These are phyloP conservation scores for Pontederia paniculata DNA, from an alignment of 176 grass and related monocot genomes.

Conservation along the genomic window DNA sequence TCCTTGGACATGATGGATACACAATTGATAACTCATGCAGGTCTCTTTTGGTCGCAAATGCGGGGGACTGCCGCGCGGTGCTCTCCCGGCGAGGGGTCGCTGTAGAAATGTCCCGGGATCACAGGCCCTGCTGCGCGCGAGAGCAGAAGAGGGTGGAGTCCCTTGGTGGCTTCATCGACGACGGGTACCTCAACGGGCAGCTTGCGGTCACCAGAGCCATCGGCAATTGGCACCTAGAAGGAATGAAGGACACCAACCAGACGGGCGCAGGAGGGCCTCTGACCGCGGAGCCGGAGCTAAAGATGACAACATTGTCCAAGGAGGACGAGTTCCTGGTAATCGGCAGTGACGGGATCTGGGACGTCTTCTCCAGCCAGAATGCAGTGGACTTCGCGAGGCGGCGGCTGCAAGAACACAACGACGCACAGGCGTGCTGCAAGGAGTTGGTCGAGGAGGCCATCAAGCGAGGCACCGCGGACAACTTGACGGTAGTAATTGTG, in stretches of 20 bases:
- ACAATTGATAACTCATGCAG: constrained; percentile 24
- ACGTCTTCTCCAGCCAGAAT: constrained; percentile 84
- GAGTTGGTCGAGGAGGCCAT: constrained; percentile 64
- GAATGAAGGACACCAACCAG: constrained; percentile 47
- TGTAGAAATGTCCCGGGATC: constrained; percentile 80
- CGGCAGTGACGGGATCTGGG: constrained; percentile 84
- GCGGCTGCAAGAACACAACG: constrained; percentile 71
- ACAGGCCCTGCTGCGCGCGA: constrained; percentile 45
- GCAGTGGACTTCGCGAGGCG: constrained; percentile 53
- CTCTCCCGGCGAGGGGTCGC: constrained; percentile 51
- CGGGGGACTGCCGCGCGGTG: constrained; percentile 83
- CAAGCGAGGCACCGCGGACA: constrained; percentile 38
- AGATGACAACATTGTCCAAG: constrained; percentile 49
- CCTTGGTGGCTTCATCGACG: constrained; percentile 63
- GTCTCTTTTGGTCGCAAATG: constrained; percentile 82
- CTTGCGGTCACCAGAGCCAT: constrained; percentile 71
- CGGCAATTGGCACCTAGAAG: constrained; percentile 77
- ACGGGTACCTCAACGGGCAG: constrained; percentile 66
- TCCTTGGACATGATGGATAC: background rate
- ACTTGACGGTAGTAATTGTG: constrained; percentile 66
- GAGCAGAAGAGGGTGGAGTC: constrained; percentile 57
- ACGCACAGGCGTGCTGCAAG: constrained; percentile 58
- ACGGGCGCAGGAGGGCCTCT: constrained; percentile 28
- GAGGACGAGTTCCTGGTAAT: constrained; percentile 93
- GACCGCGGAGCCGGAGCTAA: constrained; percentile 75